Evolutionary conservation across 2,329 filamentous ascomycete genomes (phyloP), one percentile per base, ranked within the genome.

Genomic region (Scopulariopsis brevicaulis): DNA sequence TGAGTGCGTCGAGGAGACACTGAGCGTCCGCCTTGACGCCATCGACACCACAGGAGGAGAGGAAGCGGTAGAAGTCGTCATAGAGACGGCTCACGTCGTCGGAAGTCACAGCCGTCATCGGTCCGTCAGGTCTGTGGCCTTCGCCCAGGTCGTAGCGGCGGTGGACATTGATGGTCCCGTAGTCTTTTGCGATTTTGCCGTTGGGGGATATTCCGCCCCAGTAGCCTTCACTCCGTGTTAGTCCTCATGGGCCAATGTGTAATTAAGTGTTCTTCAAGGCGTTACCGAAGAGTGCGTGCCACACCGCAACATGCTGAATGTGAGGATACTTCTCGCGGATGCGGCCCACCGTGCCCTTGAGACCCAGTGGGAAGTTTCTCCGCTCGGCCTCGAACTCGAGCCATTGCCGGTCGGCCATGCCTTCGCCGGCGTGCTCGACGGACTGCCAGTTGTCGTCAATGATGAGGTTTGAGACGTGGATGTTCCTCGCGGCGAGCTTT

Each of bases 361-460:
- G 75, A 0, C 94, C 94, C 2, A 81, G 75, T 0, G 93, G 92
- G 60, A 99, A 99, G 0, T 84, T 83, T 28, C 80, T 76, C 12
- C 83, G 79, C 59, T 95, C 89, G 0, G 93, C 94, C 67, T 97
- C 92, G 62, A 99, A 97, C 8, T 86, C 82, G 11, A 82, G 81
- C 90, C 89, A 96, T 28, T 85, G 80, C 59, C 80, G 72, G 55
- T 81, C 77, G 61, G 80, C 83, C 61, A 82, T 78, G 20, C 76
- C 74, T 4, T 75, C 66, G 0, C 77, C 77, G 25, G 67, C 64
- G 34, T 77, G 72, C 62, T 81, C 83, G 53, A 96, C 78, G 10
- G 86, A 83, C 70, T 96, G 92, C 94, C 94, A 99, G 65, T 95
- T 96, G 67, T 99, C 94, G 64, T 99, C 94, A 61, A 99, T 96